Evolutionary conservation across 2,329 filamentous ascomycete genomes (phyloP).

Genomic region (Colletotrichum lindemuthianum): DNA sequence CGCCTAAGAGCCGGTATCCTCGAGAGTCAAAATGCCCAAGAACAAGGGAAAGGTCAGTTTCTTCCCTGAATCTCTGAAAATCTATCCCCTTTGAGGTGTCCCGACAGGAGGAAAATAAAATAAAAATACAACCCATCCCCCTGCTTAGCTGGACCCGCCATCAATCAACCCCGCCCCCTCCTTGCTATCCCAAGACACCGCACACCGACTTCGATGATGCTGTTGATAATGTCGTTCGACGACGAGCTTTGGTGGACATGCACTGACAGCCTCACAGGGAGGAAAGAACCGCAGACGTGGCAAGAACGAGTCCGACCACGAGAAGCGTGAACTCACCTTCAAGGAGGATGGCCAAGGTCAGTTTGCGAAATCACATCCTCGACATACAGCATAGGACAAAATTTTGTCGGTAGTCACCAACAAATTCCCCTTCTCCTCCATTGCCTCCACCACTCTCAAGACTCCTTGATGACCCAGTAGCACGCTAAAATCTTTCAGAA

Average conservation of each 20-base stretch:
- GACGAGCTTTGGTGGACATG: not conserved
- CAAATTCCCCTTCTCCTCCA: not conserved
- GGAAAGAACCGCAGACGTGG: constrained; percentile 98
- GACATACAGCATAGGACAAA: not conserved
- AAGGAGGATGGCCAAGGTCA: constrained; percentile 94
- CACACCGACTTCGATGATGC: constrained; percentile 27
- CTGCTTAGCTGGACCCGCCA: constrained; percentile 33
- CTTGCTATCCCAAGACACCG: constrained; percentile 24
- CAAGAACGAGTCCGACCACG: constrained; percentile 99
- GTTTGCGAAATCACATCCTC: constrained; percentile 33
- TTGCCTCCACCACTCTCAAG: not conserved
- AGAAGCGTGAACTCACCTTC: constrained; percentile 98
- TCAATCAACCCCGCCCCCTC: constrained; percentile 37
- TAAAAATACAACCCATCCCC: constrained; percentile 30
- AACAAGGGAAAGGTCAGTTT: constrained; percentile 95
- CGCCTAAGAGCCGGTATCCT: constrained; percentile 39
- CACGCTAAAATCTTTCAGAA: constrained; percentile 56
- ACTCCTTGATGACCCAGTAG: constrained; percentile 5
- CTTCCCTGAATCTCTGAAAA: constrained; percentile 20
- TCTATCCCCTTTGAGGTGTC: not conserved
- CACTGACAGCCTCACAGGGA: constrained; percentile 66
- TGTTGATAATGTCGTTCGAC: constrained; percentile 7
- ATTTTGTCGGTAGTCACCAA: not conserved
- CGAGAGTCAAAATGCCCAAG: constrained; percentile 81
- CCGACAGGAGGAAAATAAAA: no score